Conservation (phyloP, 306 rosid species). For the Phaseolus lunatus region DNA sequence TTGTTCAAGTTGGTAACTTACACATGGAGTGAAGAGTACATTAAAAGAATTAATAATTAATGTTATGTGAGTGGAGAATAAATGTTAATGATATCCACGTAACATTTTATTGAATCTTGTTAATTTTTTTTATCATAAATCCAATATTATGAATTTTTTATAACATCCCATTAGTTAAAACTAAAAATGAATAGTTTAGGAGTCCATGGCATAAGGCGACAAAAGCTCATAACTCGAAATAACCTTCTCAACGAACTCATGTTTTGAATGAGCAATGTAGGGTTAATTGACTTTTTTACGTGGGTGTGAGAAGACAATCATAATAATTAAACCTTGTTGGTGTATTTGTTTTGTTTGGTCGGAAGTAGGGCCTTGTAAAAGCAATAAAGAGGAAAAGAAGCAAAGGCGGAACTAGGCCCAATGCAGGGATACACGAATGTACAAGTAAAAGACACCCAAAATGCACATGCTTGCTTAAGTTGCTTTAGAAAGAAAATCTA, state of each 20-base stretch:
- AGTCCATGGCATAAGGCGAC: neutral
- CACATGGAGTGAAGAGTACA: conserved; percentile 13
- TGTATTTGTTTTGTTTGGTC: neutral
- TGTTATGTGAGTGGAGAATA: neutral
- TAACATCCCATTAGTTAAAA: no score
- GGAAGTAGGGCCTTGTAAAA: neutral
- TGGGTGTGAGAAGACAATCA: neutral
- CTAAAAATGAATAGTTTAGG: no score
- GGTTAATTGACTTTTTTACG: neutral
- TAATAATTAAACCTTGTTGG: neutral
- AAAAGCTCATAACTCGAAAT: neutral
- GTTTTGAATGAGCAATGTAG: neutral
- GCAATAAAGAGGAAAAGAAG: neutral
- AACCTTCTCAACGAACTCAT: neutral
- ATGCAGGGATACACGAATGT: neutral
- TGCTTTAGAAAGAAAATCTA: conserved; percentile 11
- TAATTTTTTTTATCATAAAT: no score
- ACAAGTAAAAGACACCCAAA: conserved; percentile 1
- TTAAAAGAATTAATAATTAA: no score
- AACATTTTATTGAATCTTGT: no score
- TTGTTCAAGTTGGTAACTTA: conserved; percentile 31
- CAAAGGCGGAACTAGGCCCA: neutral
- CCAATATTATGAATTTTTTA: no score
- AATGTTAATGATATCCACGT: no score
- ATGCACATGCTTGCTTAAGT: neutral